A percentile compares a stretch with the other conserved stretches of the same genome.
Evolutionary conservation across 768 basidiomycete genomes (phyloP).

Genomic region (Steccherinum ochraceum): DNA sequence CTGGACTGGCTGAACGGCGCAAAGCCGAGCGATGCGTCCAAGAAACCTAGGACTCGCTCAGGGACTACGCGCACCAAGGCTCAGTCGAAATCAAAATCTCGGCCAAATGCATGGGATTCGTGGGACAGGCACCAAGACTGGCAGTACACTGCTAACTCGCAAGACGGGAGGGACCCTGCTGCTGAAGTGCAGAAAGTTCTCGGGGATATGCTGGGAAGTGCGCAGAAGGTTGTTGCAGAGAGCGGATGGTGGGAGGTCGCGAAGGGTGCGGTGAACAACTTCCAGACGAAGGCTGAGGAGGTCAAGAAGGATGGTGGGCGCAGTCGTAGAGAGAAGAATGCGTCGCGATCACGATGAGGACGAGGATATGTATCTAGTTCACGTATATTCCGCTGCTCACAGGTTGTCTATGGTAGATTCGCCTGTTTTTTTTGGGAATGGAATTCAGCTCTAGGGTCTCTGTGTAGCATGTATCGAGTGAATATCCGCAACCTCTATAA

Average conservation of each 20-base stretch:
- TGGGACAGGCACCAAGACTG: constrained; percentile 56
- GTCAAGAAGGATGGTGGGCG: constrained; percentile 1
- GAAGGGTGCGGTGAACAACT: constrained; percentile 21
- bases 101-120: constrained; percentile 58
- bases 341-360: no score
- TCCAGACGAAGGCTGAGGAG: not conserved
- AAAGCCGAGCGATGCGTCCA: constrained; percentile 23
- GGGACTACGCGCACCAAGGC: constrained; percentile 6
- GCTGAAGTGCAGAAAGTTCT: constrained; percentile 40
- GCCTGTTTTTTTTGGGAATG: no score
- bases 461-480: no score
- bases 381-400: no score
- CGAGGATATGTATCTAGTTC: no score
- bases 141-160: constrained; percentile 36
- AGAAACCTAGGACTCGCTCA: not conserved
- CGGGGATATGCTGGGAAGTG: constrained; percentile 32
- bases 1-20: constrained; percentile 37
- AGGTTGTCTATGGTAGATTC: no score
- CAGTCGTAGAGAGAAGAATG: no score
- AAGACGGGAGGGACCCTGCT: constrained; percentile 10
- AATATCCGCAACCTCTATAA: no score
- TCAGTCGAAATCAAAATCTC: constrained; percentile 12
- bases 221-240: constrained; percentile 25
- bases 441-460: no score
- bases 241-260: constrained; percentile 34